Evolutionary conservation across 2,329 filamentous ascomycete genomes (phyloP).

Genomic region (Hymenoscyphus repandus): DNA sequence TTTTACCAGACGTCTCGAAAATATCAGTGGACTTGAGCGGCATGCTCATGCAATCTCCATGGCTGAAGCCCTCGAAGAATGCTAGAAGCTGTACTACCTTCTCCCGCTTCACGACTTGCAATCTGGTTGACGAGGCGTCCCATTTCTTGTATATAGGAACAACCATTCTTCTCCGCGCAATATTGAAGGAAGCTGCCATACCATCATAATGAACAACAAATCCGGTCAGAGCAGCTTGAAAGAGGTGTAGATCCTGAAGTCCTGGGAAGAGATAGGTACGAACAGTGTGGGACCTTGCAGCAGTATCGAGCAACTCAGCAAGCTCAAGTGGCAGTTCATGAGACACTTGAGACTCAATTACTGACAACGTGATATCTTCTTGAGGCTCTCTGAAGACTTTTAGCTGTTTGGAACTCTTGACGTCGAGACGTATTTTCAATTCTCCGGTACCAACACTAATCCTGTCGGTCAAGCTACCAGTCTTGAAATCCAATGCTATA

Average conservation of each 20-base stretch:
- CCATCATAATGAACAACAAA: constrained; percentile 72
- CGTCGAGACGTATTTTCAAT: constrained; percentile 60
- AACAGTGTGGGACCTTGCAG: constrained; percentile 56
- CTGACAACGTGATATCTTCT: constrained; percentile 68
- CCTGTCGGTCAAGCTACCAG: constrained; percentile 75
- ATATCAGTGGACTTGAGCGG: constrained; percentile 77
- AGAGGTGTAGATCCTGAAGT: constrained; percentile 66
- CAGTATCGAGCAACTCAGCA: constrained; percentile 40
- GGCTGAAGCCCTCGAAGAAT: constrained; percentile 83
- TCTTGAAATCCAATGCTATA: constrained; percentile 68
- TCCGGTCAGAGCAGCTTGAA: constrained; percentile 75
- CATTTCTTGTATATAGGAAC: constrained; percentile 93
- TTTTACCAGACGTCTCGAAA: constrained; percentile 64
- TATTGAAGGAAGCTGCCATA: constrained; percentile 69
- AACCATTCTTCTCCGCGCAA: constrained; percentile 80
- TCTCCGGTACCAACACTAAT: constrained; percentile 78
- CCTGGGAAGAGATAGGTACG: constrained; percentile 67
- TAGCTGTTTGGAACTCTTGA: constrained; percentile 53
- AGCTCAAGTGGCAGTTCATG: constrained; percentile 60
- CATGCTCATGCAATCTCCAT: constrained; percentile 87
- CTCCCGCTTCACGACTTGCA: constrained; percentile 75
- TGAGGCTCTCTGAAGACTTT: constrained; percentile 69
- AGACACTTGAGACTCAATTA: constrained; percentile 62
- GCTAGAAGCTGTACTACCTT: constrained; percentile 72
- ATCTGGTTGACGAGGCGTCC: constrained; percentile 73